Evolutionary conservation across 1,284 basidiomycete genomes (phyloP).

Genomic region (Microbotryum silenes-acaulis): DNA sequence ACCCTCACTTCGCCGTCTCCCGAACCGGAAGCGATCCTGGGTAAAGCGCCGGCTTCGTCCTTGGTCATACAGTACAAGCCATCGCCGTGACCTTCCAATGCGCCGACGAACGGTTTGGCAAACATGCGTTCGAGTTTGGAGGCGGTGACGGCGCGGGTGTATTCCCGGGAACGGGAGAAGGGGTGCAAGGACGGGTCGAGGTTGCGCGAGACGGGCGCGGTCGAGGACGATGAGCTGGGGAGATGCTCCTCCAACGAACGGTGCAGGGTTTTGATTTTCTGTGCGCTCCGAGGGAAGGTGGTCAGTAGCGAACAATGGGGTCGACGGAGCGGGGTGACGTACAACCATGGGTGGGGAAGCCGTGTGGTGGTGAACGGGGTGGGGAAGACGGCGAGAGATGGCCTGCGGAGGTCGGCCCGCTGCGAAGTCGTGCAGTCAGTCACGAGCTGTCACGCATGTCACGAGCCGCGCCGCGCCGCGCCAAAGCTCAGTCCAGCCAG

Average conservation of each 20-base stretch:
- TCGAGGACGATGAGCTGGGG: constrained; percentile 56
- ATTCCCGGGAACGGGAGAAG: constrained; percentile 84
- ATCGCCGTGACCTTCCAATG: constrained; percentile 87
- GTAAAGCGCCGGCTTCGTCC: constrained; percentile 60
- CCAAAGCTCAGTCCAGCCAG: background rate
- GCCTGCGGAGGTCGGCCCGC: too few relatives aligned
- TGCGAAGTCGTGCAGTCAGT: too few relatives aligned
- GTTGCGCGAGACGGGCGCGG: constrained; percentile 81
- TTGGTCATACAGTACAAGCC: constrained; percentile 82
- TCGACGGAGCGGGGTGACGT: background rate
- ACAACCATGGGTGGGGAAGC: background rate
- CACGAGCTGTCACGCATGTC: too few relatives aligned
- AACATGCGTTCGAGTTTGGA: constrained; percentile 96
- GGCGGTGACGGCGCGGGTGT: constrained; percentile 86
- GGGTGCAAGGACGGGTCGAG: constrained; percentile 90
- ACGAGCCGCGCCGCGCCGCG: too few relatives aligned
- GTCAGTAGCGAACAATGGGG: too few relatives aligned
- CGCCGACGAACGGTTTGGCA: constrained; percentile 87
- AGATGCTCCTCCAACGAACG: constrained; percentile 70
- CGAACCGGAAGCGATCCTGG: constrained; percentile 81
- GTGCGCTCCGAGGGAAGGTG: constrained; percentile 35
- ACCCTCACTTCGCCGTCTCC: constrained; percentile 94
- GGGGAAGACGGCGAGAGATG: background rate
- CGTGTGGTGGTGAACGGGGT: background rate
- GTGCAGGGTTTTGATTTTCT: constrained; percentile 85